A percentile compares a stretch with the other conserved stretches of the same genome.
Evolutionary conservation across 805 yeast genomes (phyloP).

Genomic region (Cyberlindnera amylophila): DNA sequence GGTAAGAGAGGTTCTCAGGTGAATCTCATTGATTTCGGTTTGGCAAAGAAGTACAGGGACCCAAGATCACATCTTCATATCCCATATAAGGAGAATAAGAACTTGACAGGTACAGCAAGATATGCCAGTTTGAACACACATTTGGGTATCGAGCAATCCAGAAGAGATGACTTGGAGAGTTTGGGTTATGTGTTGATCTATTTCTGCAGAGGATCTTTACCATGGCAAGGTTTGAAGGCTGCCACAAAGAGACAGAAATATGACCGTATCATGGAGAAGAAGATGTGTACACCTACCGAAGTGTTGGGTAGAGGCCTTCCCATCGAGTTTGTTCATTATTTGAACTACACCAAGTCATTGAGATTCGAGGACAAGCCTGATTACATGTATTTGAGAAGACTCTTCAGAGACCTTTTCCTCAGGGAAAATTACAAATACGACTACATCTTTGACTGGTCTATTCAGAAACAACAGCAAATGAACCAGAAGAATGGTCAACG

Average conservation of each 20-base stretch:
- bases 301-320: constrained; percentile 90
- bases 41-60: constrained; percentile 92
- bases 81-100: constrained; percentile 94
- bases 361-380: constrained; percentile 97
- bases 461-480: constrained; percentile 63
- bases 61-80: constrained; percentile 92
- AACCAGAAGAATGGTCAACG: constrained; percentile 21
- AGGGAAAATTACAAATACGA: constrained; percentile 89
- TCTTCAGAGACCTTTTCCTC: constrained; percentile 84
- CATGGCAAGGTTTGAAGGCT: constrained; percentile 98
- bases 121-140: constrained; percentile 95
- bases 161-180: constrained; percentile 95
- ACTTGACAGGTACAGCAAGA: constrained; percentile 95
- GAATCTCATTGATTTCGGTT: constrained; percentile 93
- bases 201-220: constrained; percentile 92
- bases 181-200: constrained; percentile 92
- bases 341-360: constrained; percentile 84
- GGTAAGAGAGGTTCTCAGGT: constrained; percentile 93
- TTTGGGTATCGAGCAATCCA: constrained; percentile 92
- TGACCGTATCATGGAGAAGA: constrained; percentile 93
- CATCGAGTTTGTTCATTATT: constrained; percentile 76
- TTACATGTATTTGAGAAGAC: constrained; percentile 79
- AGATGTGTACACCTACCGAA: constrained; percentile 85
- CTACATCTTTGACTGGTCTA: constrained; percentile 95
- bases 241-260: constrained; percentile 96